Base-by-base conservation (phyloP, 805 yeast species). In the Lachancea quebecensis region DNA sequence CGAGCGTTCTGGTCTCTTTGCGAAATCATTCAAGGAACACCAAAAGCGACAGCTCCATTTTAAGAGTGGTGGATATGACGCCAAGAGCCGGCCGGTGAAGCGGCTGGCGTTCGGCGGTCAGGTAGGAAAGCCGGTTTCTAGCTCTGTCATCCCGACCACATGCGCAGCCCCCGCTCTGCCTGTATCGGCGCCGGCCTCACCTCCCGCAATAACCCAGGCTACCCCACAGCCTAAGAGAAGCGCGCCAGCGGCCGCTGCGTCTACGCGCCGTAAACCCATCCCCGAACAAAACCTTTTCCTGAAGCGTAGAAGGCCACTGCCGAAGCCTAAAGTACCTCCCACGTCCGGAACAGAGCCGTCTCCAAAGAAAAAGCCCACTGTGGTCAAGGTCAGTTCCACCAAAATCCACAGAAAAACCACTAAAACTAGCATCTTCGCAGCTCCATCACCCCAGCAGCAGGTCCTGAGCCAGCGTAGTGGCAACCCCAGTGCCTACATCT, bases 71-170 rank as follows among this genome's bases (percentile, higher is more conserved):
- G 53, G 51, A 5, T 47, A 43, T 25, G 51, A 44, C 33, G 46
- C 46, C 32, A 44, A 49, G 3, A 52, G 48, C 34, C 38, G 47
- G 25, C 54, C 51, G 31, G 42, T 50, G 7, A 50, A 51, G 10
- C 51, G 65, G 30, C 54, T 60, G n/a, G 66, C 66, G 18, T 62
- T 62, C 49, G 64, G 64, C 2, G 66, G 66, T 3, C 51, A 50
- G 17, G 64, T 59, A 1, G 65, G 65, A 25, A 52, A 30, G 34
- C 32, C 46, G 36, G 12, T 10, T 11, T 39, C 45, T 25, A 10
- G 21, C 37, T 6, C 37, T 5, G 17, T 17, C 21, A 10, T 21
- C 4, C n/a, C 35, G 16, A 10, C 12, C 16, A 6, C 36, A 6
- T 16, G 17, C 14, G 15, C 28, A 14, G 15, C 18, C 5, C 36